phyloP scores from a whole-genome alignment of 169 alveolate species.

The Theileria orientalis region DNA sequence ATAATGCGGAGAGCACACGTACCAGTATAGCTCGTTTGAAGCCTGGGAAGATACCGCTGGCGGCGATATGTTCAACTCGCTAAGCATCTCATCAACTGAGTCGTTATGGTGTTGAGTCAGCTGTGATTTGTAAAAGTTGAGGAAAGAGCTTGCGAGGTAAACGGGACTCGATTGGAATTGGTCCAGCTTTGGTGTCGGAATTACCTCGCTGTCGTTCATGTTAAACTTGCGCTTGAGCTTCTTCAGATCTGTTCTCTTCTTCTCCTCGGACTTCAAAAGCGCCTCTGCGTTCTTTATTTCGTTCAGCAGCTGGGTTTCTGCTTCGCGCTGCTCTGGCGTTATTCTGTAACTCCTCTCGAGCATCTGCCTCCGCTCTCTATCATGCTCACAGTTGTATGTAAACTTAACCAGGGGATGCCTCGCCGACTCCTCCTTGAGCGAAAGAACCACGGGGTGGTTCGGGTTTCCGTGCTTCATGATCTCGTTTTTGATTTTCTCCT shows the following conservation, averaged over 20 bases:
- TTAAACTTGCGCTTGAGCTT: slow-evolving; percentile 69
- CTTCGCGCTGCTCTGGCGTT: slow-evolving; percentile 64
- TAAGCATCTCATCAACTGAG: slow-evolving; percentile 62
- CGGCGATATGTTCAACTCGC: slow-evolving; percentile 56
- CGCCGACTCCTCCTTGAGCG: slow-evolving; percentile 77
- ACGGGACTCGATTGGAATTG: slow-evolving; percentile 43
- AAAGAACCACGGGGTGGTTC: slow-evolving; percentile 71
- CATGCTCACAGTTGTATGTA: slow-evolving; percentile 79
- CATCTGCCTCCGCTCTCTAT: slow-evolving; percentile 76
- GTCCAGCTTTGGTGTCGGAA: slow-evolving; percentile 60
- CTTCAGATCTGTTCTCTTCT: slow-evolving; percentile 68
- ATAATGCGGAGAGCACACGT: no score
- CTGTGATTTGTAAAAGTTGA: slow-evolving; percentile 51
- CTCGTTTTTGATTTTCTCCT: slow-evolving; percentile 77
- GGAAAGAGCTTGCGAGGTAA: slow-evolving; percentile 60
- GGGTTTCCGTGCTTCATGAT: slow-evolving; percentile 71
- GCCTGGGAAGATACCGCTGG: slow-evolving; percentile 63
- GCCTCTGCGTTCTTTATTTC: slow-evolving; percentile 72
- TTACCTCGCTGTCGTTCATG: slow-evolving; percentile 64
- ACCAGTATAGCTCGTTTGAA: slow-evolving; percentile 64
- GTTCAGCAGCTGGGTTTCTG: slow-evolving; percentile 66
- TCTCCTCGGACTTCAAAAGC: slow-evolving; percentile 65
- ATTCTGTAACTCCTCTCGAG: slow-evolving; percentile 69
- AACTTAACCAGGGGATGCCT: slow-evolving; percentile 81
- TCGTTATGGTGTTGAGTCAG: slow-evolving; percentile 57